Conservation (phyloP, 2,329 filamentous ascomycete genomes). For the Colletotrichum costaricense region DNA sequence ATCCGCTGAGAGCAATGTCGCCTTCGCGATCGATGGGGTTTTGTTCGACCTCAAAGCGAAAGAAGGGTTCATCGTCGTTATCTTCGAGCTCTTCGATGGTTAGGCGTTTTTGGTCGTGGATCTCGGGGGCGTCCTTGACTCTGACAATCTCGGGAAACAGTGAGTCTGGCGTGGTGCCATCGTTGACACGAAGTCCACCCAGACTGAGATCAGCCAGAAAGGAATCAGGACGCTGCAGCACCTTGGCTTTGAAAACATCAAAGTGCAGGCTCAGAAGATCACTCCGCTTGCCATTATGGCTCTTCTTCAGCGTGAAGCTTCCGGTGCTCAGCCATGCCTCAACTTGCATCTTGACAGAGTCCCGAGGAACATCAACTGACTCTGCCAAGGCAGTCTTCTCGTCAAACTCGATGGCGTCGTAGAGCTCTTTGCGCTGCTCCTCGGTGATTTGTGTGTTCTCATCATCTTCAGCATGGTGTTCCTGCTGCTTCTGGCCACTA, state of each 20-base stretch:
- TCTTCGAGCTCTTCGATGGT: conserved; percentile 66
- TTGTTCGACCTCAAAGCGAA: conserved; percentile 91
- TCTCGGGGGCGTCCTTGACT: conserved; percentile 84
- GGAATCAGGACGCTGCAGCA: conserved; percentile 90
- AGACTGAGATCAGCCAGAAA: conserved; percentile 89
- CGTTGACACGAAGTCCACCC: conserved; percentile 92
- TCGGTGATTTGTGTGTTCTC: conserved; percentile 92
- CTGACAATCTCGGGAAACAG: conserved; percentile 95
- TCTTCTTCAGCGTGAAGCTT: conserved; percentile 92
- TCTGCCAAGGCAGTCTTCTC: conserved; percentile 93
- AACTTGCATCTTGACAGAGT: conserved; percentile 92
- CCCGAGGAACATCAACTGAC: conserved; percentile 87
- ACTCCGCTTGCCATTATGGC: conserved; percentile 79
- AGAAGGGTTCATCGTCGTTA: conserved; percentile 78
- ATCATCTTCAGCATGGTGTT: conserved; percentile 70
- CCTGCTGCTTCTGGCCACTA: conserved; percentile 72
- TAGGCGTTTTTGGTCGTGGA: conserved; percentile 57
- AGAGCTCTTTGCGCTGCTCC: conserved; percentile 94
- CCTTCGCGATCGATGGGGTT: conserved; percentile 94
- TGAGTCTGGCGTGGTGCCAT: conserved; percentile 92
- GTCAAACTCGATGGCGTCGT: conserved; percentile 97
- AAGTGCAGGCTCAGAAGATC: conserved; percentile 94
- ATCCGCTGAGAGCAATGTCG: conserved; percentile 89
- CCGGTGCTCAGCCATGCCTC: conserved; percentile 94
- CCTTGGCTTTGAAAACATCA: conserved; percentile 92